Conservation (phyloP, 768 basidiomycete genomes). For the Lanmaoa rubissima region DNA sequence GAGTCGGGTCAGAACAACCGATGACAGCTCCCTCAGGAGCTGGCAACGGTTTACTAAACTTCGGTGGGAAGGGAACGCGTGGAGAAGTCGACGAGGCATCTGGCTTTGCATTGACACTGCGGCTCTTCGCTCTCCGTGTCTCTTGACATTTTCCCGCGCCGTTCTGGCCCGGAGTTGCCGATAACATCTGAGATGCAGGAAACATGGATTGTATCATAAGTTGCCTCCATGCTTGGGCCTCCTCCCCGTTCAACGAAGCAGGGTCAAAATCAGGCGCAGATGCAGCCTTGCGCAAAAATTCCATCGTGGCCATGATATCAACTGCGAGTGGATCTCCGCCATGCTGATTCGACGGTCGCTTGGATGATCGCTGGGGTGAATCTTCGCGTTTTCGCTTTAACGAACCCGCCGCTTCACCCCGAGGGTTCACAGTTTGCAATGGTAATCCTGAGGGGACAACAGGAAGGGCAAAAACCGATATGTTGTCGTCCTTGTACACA, state of each 20-base stretch:
- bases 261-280: constrained; percentile 28
- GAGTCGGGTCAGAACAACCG: constrained; percentile 13
- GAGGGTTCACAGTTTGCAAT: background rate
- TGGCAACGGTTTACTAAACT: constrained; percentile 19
- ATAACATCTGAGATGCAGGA: constrained; percentile 36
- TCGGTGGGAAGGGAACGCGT: constrained; percentile 17
- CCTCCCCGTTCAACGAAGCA: constrained; percentile 36
- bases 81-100: constrained; percentile 1
- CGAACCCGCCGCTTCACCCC: background rate
- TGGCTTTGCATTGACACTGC: background rate
- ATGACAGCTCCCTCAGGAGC: constrained; percentile 19
- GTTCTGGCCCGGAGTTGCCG: constrained; percentile 9
- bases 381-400: constrained; percentile 46
- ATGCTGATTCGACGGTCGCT: constrained; percentile 24
- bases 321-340: background rate
- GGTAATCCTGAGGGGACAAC: constrained; percentile 31
- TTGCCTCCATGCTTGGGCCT: constrained; percentile 56
- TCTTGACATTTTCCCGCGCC: constrained; percentile 2
- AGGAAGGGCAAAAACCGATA: constrained; percentile 64
- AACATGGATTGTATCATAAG: constrained; percentile 62
- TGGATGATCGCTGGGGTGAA: constrained; percentile 39
- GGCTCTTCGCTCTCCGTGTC: constrained; percentile 13
- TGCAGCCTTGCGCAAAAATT: constrained; percentile 24
- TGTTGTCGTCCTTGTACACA: constrained; percentile 58
- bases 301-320: background rate